Base-by-base conservation (phyloP, 2,329 filamentous ascomycete species). In the Claviceps sp. region DNA sequence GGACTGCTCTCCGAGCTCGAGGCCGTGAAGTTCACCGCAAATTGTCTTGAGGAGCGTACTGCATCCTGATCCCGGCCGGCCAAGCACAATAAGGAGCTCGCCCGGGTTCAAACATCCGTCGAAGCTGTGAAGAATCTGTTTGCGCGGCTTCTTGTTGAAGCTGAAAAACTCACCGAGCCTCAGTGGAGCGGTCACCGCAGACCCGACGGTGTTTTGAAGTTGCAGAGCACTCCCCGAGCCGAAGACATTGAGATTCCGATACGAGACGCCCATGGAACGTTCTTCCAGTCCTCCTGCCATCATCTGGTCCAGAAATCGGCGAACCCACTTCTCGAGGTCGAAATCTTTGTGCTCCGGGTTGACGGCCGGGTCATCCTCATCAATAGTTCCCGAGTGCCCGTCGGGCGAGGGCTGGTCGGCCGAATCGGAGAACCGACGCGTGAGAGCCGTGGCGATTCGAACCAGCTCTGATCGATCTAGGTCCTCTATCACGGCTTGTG, bases 31-130 rank as follows among this genome's bases (percentile, higher is more conserved):
- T 60, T 85, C 76, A 38, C 79, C 79, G 16, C 71, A 75, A 29
- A 85, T 68, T 0, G 79, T 72, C 65, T 83, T 84, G 7, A 85
- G 68, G 1, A 85, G 66, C 0, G 82, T 85, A 49, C 73, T 78
- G 63, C 82, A 85, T 5, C 82, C 82, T 4, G 76, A 79, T 0
- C 77, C 77, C 1, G 84, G 83, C 26, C 82, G 73, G 2, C 84
- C 83, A 0, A 88, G 73, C 1, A 87, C 83, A 2, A 86, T 75
- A 20, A 86, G 64, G 62, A 87, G 77, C 69, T 88, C 82, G 3
- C 83, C 83, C 47, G 71, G 74, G 52, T 75, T 71, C 14, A 87
- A 64, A 2, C 85, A 56, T 4, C 84, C 84, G 57, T 86, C 77
- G 54, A 87, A 85, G 52, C 74, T 68, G 37, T 73, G 71, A 20